phyloP scores from a whole-genome alignment of 495 filamentous ascomycete species.

The Darksidea phi region DNA sequence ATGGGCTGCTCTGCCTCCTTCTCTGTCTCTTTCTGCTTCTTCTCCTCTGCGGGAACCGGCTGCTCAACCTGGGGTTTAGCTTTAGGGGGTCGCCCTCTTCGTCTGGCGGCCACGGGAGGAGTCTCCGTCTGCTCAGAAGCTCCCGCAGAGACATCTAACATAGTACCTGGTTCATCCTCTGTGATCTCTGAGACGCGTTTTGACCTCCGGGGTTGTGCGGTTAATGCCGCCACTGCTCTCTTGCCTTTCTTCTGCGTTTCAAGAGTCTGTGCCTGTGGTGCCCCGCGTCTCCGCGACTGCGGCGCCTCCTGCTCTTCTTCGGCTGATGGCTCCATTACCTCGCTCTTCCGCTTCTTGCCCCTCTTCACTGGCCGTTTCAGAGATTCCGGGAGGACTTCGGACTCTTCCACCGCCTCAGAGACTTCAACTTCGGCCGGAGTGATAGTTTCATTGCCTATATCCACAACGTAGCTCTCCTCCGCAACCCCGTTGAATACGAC shows the following conservation, averaged over 20 bases:
- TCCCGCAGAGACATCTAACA: constrained; percentile 4
- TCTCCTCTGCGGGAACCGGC: neutral
- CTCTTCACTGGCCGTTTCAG: constrained; percentile 14
- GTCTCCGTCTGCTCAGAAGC: neutral
- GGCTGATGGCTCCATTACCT: constrained; percentile 11
- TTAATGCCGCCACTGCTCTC: neutral
- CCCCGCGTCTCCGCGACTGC: neutral
- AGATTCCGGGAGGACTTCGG: constrained; percentile 1
- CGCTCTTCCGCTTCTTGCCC: constrained; percentile 30
- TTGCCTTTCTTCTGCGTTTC: neutral
- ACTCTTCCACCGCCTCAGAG: constrained; percentile 13
- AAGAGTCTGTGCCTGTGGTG: neutral
- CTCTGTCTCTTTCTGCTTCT: constrained; percentile 1
- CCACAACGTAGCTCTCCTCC: constrained; percentile 18
- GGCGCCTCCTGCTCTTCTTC: neutral
- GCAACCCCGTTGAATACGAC: constrained; percentile 8
- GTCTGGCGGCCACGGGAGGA: constrained; percentile 1
- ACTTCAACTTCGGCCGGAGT: neutral
- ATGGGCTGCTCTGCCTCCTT: neutral
- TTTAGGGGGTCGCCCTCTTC: constrained; percentile 14
- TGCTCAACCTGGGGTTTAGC: neutral
- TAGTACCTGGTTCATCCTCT: constrained; percentile 5
- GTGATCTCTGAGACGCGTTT: constrained; percentile 10
- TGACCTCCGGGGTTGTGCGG: constrained; percentile 6
- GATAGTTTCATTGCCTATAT: constrained; percentile 11